Percentiles rank a stretch among this genome's conserved stretches.
phyloP scores from a whole-genome alignment of 2,329 filamentous ascomycete species.

The Zopfia rhizophila region DNA sequence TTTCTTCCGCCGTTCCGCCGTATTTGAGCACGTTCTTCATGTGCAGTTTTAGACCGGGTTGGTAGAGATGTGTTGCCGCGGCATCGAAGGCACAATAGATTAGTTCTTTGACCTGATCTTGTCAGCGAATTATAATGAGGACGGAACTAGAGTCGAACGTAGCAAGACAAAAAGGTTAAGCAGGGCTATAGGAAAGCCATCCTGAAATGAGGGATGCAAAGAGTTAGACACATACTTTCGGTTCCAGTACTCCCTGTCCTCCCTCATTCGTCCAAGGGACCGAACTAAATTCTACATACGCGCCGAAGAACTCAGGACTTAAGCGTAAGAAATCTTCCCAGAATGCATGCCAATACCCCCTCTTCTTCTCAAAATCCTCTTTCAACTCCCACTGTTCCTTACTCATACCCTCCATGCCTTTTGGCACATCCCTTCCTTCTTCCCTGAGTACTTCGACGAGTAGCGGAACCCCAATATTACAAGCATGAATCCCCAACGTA shows the following conservation, averaged over 20 bases:
- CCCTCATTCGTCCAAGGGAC: constrained; percentile 54
- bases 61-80: constrained; percentile 60
- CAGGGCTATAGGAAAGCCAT: too few species aligned
- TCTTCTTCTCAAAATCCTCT: constrained; percentile 56
- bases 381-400: constrained; percentile 52
- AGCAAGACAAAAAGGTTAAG: too few species aligned
- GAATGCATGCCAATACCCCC: constrained; percentile 60
- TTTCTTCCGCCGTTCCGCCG: constrained; percentile 59
- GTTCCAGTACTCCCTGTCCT: constrained; percentile 50
- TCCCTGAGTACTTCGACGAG: constrained; percentile 60
- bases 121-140: too few species aligned
- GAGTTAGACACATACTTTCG: constrained; percentile 48
- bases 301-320: constrained; percentile 61
- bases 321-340: constrained; percentile 59
- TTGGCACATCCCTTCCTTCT: constrained; percentile 47
- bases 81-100: constrained; percentile 62
- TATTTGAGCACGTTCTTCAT: constrained; percentile 60
- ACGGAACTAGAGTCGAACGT: too few species aligned
- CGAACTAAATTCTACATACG: constrained; percentile 58
- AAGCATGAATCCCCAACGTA: constrained; percentile 60
- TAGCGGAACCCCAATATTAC: constrained; percentile 59
- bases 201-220: too few species aligned
- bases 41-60: constrained; percentile 59
- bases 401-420: constrained; percentile 45
- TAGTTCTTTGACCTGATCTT: constrained; percentile 53